These are phyloP conservation scores for Pleurotus citrinopileatus DNA, from an alignment of 768 basidiomycete species.

Conservation along the genomic window DNA sequence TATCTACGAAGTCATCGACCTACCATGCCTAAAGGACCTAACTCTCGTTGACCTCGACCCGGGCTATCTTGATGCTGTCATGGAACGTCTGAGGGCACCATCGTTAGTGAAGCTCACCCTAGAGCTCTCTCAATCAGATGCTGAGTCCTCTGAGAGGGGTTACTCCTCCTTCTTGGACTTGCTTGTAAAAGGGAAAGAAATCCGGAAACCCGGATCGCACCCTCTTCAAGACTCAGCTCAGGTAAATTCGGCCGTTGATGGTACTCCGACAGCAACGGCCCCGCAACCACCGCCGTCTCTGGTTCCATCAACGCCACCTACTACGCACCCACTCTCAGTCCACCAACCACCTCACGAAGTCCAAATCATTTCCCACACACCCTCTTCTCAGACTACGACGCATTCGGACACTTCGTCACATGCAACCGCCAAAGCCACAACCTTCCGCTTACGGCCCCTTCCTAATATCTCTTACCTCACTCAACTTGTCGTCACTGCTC, in stretches of 20 bases:
- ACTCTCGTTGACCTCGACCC: constrained; percentile 55
- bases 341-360: not conserved
- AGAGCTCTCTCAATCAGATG: constrained; percentile 50
- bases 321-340: not conserved
- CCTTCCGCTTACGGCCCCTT: constrained; percentile 20
- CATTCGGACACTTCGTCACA: not conserved
- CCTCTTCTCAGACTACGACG: not conserved
- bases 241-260: not conserved
- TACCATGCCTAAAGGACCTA: constrained; percentile 41
- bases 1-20: constrained; percentile 27
- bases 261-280: not conserved
- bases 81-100: constrained; percentile 46
- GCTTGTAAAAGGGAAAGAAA: constrained; percentile 21
- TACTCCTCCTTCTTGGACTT: constrained; percentile 44
- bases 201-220: constrained; percentile 7
- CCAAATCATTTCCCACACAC: not conserved
- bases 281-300: not conserved
- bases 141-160: constrained; percentile 55
- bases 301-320: constrained; percentile 7
- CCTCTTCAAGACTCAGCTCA: not conserved
- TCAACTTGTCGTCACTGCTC: constrained; percentile 35
- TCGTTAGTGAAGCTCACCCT: constrained; percentile 41
- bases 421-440: not conserved
- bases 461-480: constrained; percentile 31
- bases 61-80: constrained; percentile 44